Base-by-base conservation (phyloP, 1,284 basidiomycete genomes). In the Agroathelia rolfsii region DNA sequence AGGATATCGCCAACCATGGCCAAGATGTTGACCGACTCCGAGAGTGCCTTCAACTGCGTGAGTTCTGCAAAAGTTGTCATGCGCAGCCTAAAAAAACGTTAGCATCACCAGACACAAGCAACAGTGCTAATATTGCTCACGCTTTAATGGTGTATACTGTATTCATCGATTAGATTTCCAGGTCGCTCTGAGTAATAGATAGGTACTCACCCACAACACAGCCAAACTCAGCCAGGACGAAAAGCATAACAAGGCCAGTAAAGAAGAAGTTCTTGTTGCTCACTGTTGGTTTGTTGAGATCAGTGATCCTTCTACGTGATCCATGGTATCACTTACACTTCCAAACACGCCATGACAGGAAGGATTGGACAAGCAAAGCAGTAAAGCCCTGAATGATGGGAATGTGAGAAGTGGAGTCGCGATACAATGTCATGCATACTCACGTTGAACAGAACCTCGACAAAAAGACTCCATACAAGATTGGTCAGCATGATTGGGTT, bases 371-470 rank as follows among this genome's bases (percentile, higher is more conserved):
- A 7, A 72, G 47, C 13, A 72, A 45, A 2, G 69, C 69, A 25
- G 69, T 66, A 34, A 71, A 55, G 3, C 63, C 68, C 69, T 72
- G 34, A 17, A 28, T 24, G n/a, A 35, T 14, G 20, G 5, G 29
- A 28, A 35, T 19, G 33, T 30, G 25, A 35, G 28, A 14, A 34
- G 15, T 21, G 18, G n/a, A 28, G 14, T 21, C 24, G n/a, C 11
- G n/a, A 18, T 13, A 11, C 24, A 21, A 22, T 16, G 21, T 6
- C 12, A 6, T 24, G 25, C 30, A 5, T 6, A 43, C 59, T 37
- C 43, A 68, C 69, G 43, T 68, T 72, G 47, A 72, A 70, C 20
- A 72, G 42, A 5, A 72, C 69, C 49, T 72, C 69, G 15, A 71
- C 18, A 16, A 32, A 22, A 14, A 46, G 61, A 30, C 41, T 68